Conservation (phyloP, 2,329 filamentous ascomycete species). For the Gnomoniopsis smithogilvyi region DNA sequence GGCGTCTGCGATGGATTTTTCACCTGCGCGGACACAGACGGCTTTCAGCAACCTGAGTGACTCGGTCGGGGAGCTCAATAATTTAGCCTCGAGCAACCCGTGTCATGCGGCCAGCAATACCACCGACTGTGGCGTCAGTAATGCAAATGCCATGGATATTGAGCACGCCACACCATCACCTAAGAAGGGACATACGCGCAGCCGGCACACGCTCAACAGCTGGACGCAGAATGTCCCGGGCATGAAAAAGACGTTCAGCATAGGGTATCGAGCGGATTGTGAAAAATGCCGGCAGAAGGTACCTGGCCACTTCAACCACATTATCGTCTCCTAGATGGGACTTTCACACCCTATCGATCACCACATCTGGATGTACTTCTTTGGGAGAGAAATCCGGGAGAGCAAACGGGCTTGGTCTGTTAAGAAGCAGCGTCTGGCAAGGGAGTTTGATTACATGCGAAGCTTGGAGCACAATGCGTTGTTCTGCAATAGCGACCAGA, state of each 20-base stretch:
- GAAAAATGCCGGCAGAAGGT: conserved; percentile 74
- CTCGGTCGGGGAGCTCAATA: conserved; percentile 1
- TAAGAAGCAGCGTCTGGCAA: conserved; percentile 5
- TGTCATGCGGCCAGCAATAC: conserved; percentile 10
- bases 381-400: conserved; percentile 11
- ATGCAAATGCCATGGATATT: conserved; percentile 27
- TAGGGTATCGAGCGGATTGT: conserved; percentile 75
- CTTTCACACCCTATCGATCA: conserved; percentile 10
- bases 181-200: conserved; percentile 54
- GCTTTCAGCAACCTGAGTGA: conserved; percentile 25
- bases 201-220: conserved; percentile 56
- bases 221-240: conserved; percentile 57
- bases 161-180: conserved; percentile 47
- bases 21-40: conserved; percentile 14
- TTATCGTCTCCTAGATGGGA: conserved; percentile 58
- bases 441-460: background rate
- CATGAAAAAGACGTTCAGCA: conserved; percentile 70
- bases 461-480: background rate
- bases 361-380: conserved; percentile 3
- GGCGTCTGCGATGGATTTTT: conserved; percentile 30
- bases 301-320: conserved; percentile 78
- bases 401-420: conserved; percentile 14
- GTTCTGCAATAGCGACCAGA: background rate
- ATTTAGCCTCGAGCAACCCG: background rate
- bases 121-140: background rate